These are phyloP conservation scores for Chaetomium sp. DNA, from an alignment of 2,329 filamentous ascomycete species.

Conservation along the genomic window DNA sequence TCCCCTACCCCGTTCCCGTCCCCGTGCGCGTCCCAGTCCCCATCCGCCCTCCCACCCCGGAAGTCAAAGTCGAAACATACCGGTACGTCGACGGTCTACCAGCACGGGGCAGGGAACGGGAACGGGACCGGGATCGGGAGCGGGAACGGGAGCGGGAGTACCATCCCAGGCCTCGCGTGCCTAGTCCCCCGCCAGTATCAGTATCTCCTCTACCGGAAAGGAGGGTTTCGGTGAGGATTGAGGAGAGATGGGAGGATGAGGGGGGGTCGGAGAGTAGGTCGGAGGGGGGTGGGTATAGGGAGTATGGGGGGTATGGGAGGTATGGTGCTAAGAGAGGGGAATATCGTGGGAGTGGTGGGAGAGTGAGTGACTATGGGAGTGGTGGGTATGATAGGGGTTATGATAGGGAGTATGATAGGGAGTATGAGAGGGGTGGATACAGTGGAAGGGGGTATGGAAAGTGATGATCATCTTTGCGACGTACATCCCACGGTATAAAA, in stretches of 20 bases:
- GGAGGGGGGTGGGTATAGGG: neutral
- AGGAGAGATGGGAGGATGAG: constrained; percentile 4
- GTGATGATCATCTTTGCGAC: too few relatives aligned
- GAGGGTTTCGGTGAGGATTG: constrained; percentile 10
- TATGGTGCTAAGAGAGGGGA: neutral
- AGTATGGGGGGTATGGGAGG: neutral
- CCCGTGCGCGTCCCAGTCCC: constrained; percentile 27
- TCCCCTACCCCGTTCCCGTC: constrained; percentile 31
- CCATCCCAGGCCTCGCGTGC: constrained; percentile 11
- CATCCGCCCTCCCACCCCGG: constrained; percentile 28
- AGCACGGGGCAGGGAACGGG: too few relatives aligned
- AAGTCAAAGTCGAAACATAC: constrained; percentile 40
- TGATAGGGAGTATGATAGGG: neutral
- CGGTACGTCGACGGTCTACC: constrained; percentile 48
- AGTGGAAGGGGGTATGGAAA: neutral
- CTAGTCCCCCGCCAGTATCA: constrained; percentile 27
- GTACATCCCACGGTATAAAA: too few relatives aligned
- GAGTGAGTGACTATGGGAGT: neutral
- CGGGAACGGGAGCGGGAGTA: too few relatives aligned
- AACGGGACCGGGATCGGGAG: too few relatives aligned
- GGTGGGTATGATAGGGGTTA: neutral
- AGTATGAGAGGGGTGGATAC: neutral
- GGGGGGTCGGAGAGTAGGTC: neutral
- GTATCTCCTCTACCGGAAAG: neutral
- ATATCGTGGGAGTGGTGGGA: neutral